Evolutionary conservation across 805 yeast genomes (phyloP).

Genomic region (Hanseniaspora pseudoguilliermondii): DNA sequence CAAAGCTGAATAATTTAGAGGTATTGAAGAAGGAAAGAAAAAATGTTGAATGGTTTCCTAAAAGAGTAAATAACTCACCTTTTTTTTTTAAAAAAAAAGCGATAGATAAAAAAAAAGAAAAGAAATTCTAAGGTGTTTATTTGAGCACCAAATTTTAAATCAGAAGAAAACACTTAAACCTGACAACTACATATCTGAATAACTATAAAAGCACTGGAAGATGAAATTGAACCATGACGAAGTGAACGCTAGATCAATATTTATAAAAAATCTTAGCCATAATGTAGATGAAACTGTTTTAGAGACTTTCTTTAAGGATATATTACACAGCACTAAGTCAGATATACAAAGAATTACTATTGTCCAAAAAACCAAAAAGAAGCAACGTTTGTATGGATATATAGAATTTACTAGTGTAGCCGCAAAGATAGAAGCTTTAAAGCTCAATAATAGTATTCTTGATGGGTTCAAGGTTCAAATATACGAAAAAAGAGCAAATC

Average conservation of each 20-base stretch:
- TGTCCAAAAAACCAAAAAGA: conserved; percentile 21
- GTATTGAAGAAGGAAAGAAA: not conserved
- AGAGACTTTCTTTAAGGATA: conserved; percentile 34
- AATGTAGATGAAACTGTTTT: conserved; percentile 39
- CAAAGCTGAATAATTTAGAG: not conserved
- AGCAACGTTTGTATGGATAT: conserved; percentile 29
- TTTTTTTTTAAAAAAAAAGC: no score
- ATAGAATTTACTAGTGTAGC: conserved; percentile 39
- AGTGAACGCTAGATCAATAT: conserved; percentile 41
- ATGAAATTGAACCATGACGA: conserved; percentile 22
- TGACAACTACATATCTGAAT: not conserved
- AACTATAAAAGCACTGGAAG: not conserved
- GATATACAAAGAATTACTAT: conserved; percentile 41
- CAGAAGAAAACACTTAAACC: not conserved
- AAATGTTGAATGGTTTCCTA: not conserved
- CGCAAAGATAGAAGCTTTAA: conserved; percentile 37
- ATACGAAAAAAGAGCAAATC: conserved; percentile 40
- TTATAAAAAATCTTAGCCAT: conserved; percentile 40
- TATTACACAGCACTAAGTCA: conserved; percentile 25
- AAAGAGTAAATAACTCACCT: not conserved
- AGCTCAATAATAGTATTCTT: conserved; percentile 32
- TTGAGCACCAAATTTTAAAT: not conserved
- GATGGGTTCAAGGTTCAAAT: conserved; percentile 38
- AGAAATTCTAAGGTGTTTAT: not conserved
- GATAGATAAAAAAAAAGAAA: not conserved